phyloP scores from a whole-genome alignment of 2,329 filamentous ascomycete species.

The Ophiostoma ips region DNA sequence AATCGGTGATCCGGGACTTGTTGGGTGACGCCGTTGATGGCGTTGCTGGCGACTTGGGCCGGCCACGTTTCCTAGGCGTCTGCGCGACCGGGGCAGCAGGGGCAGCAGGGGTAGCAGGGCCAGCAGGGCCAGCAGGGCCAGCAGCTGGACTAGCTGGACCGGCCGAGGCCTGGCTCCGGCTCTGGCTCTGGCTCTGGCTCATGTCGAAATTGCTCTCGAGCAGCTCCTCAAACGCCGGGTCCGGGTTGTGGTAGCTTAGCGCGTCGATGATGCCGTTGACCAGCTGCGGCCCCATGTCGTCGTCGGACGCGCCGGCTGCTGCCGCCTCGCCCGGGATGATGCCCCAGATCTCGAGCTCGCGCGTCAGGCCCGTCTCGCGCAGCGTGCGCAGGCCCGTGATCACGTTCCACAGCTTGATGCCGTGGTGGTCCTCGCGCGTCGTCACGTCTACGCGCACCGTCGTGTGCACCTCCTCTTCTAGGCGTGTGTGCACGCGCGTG shows the following conservation, averaged over 20 bases:
- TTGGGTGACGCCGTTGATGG: neutral
- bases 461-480: conserved; percentile 76
- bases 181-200: conserved; percentile 22
- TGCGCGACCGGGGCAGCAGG: too few relatives aligned
- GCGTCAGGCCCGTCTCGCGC: conserved; percentile 54
- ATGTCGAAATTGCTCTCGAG: neutral
- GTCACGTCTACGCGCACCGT: conserved; percentile 58
- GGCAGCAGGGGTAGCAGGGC: too few relatives aligned
- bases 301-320: neutral
- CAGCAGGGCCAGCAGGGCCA: too few relatives aligned
- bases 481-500: conserved; percentile 60
- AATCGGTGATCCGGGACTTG: conserved; percentile 14
- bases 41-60: neutral
- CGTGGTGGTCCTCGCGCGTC: conserved; percentile 71
- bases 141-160: neutral
- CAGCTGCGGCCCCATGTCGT: conserved; percentile 33
- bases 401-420: conserved; percentile 76
- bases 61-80: neutral
- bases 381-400: conserved; percentile 71
- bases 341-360: conserved; percentile 78
- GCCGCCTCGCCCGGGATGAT: conserved; percentile 37
- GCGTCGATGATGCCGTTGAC: conserved; percentile 87
- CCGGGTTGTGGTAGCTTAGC: conserved; percentile 63
- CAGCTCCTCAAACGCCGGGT: conserved; percentile 50
- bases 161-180: conserved; percentile 14